phyloP scores from a whole-genome alignment of 371 early-diverging fungal species.

The Zancudomyces culisetae region DNA sequence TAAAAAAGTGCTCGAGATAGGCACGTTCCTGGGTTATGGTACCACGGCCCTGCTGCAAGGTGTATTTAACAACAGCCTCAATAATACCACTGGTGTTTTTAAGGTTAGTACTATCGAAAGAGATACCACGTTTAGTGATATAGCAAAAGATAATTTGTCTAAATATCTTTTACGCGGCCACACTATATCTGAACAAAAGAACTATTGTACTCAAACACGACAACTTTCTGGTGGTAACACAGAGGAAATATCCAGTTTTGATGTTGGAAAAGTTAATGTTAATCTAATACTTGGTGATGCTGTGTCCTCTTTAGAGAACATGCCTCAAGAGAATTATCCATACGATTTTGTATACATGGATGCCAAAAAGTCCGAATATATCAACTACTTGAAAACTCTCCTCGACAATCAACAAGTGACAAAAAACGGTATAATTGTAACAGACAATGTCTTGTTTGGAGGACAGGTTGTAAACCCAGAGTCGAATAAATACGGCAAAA shows the following conservation, averaged over 20 bases:
- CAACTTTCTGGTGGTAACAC: too few species aligned
- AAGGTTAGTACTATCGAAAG: background rate
- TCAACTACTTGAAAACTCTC: slow-evolving; percentile 8
- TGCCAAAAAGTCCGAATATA: slow-evolving; percentile 18
- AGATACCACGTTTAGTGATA: background rate
- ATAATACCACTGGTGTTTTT: background rate
- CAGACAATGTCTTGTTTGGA: slow-evolving; percentile 7
- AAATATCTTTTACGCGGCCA: too few species aligned
- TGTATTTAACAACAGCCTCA: too few species aligned
- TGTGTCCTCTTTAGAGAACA: background rate
- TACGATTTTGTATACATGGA: slow-evolving; percentile 19
- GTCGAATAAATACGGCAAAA: background rate
- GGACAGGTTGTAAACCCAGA: background rate
- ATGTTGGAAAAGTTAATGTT: background rate
- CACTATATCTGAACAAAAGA: too few species aligned
- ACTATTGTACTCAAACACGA: too few species aligned
- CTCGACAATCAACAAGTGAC: slow-evolving; percentile 1
- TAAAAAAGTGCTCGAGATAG: background rate
- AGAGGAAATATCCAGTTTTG: too few species aligned
- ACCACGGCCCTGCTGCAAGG: background rate
- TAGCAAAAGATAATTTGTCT: background rate
- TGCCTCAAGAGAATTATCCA: background rate
- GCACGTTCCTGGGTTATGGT: background rate
- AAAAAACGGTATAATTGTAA: slow-evolving; percentile 9
- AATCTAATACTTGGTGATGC: background rate